Evolutionary conservation across 192 early-diverging fungal species (phyloP).

Genomic region (Coemansia aciculifera): DNA sequence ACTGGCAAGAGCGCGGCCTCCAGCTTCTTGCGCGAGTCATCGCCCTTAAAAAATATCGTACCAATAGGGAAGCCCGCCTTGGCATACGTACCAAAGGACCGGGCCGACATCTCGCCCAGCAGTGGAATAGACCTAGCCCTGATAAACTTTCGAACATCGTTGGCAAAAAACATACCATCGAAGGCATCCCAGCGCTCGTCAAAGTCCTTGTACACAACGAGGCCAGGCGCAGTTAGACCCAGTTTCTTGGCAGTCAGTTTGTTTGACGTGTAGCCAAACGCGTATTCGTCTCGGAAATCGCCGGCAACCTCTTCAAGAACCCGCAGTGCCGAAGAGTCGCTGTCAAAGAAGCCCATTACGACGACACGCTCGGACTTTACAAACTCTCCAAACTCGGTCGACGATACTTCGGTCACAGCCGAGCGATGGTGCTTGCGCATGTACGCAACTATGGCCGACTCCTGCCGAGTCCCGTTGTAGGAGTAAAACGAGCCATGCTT

Average conservation of each 20-base stretch:
- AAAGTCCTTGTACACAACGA: slow-evolving; percentile 85
- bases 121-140: slow-evolving; percentile 75
- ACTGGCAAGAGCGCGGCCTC: slow-evolving; percentile 60
- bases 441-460: slow-evolving; percentile 80
- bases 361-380: slow-evolving; percentile 76
- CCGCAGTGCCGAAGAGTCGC: slow-evolving; percentile 56
- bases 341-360: slow-evolving; percentile 75
- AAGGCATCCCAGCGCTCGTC: slow-evolving; percentile 74
- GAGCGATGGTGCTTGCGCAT: slow-evolving; percentile 91
- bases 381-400: slow-evolving; percentile 68
- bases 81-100: slow-evolving; percentile 85
- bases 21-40: slow-evolving; percentile 60
- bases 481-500: slow-evolving; percentile 60
- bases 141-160: slow-evolving; percentile 67
- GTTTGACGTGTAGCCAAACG: slow-evolving; percentile 79
- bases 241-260: slow-evolving; percentile 56
- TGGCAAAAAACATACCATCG: slow-evolving; percentile 57
- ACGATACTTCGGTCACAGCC: slow-evolving; percentile 65
- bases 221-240: slow-evolving; percentile 59
- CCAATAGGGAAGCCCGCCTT: slow-evolving; percentile 81
- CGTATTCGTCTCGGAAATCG: slow-evolving; percentile 76
- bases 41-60: slow-evolving; percentile 75
- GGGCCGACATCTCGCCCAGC: slow-evolving; percentile 85
- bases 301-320: slow-evolving; percentile 69
- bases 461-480: slow-evolving; percentile 86